phyloP scores from a whole-genome alignment of 176 grass and related monocot genomes.

The Tillandsia fasciculata region DNA sequence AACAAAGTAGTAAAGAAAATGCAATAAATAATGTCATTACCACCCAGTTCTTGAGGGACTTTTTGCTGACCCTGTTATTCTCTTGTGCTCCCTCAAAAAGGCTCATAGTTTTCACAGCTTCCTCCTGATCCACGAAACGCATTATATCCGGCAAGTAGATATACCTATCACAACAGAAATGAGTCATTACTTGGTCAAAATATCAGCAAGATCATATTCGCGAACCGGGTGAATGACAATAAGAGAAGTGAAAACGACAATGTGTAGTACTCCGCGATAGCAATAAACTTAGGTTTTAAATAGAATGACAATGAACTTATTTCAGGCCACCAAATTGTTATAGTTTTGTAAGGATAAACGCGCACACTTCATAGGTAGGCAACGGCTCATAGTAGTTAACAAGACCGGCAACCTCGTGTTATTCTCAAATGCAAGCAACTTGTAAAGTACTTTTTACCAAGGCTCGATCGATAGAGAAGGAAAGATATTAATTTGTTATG shows the following conservation, averaged over 20 bases:
- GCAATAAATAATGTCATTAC: constrained; percentile 28
- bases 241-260: neutral
- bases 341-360: too few species aligned
- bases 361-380: too few species aligned
- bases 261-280: too few species aligned
- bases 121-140: constrained; percentile 79
- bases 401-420: too few species aligned
- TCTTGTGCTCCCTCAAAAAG: constrained; percentile 79
- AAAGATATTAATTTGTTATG: too few species aligned
- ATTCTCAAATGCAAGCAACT: too few species aligned
- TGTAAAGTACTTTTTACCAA: too few species aligned
- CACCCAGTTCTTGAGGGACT: constrained; percentile 82
- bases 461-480: too few species aligned
- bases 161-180: constrained; percentile 33
- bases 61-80: constrained; percentile 61
- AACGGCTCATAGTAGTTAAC: too few species aligned
- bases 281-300: too few species aligned
- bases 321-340: too few species aligned
- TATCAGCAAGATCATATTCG: neutral
- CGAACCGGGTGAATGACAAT: neutral
- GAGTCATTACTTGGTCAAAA: neutral
- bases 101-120: constrained; percentile 64
- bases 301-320: neutral
- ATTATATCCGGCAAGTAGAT: constrained; percentile 75
- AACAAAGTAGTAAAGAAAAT: neutral